Evolutionary conservation across 495 filamentous ascomycete genomes (phyloP).

Genomic region (Neurospora africana): DNA sequence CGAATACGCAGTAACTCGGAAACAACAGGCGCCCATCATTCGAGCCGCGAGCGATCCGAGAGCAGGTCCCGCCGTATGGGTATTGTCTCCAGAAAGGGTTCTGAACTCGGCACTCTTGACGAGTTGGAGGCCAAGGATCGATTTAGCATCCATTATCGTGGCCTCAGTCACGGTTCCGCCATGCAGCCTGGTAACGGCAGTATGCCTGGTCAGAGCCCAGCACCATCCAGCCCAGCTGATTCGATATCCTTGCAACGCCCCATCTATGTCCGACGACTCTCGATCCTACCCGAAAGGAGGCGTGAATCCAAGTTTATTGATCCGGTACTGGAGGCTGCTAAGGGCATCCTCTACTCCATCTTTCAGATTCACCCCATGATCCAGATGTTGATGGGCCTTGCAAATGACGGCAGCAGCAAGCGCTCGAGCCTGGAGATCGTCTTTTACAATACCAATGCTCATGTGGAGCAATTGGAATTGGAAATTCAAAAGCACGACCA

Average conservation of each 20-base stretch:
- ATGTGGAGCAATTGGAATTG: conserved; percentile 64
- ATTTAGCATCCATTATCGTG: conserved; percentile 64
- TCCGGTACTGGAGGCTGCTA: conserved; percentile 66
- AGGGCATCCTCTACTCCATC: conserved; percentile 78
- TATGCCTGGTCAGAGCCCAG: conserved; percentile 33
- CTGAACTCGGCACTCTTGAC: conserved; percentile 64
- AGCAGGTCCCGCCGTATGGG: conserved; percentile 66
- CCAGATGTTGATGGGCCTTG: conserved; percentile 58
- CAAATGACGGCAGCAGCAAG: conserved; percentile 54
- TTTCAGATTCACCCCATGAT: conserved; percentile 71
- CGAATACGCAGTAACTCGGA: conserved; percentile 86
- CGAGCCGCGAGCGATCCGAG: conserved; percentile 39
- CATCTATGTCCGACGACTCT: conserved; percentile 63
- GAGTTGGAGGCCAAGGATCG: conserved; percentile 59
- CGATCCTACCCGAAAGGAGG: conserved; percentile 74
- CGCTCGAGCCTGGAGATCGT: conserved; percentile 66
- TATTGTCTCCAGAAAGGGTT: conserved; percentile 63
- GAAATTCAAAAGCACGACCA: conserved; percentile 57
- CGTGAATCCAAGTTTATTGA: conserved; percentile 47
- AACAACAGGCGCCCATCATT: conserved; percentile 46
- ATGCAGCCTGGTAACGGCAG: conserved; percentile 43
- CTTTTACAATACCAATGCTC: conserved; percentile 64
- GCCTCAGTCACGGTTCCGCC: conserved; percentile 69
- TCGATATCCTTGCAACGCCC: conserved; percentile 37
- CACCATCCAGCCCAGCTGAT: conserved; percentile 49